These are phyloP conservation scores for Mollisia scopiformis DNA, from an alignment of 2,329 filamentous ascomycete genomes.

Conservation along the genomic window DNA sequence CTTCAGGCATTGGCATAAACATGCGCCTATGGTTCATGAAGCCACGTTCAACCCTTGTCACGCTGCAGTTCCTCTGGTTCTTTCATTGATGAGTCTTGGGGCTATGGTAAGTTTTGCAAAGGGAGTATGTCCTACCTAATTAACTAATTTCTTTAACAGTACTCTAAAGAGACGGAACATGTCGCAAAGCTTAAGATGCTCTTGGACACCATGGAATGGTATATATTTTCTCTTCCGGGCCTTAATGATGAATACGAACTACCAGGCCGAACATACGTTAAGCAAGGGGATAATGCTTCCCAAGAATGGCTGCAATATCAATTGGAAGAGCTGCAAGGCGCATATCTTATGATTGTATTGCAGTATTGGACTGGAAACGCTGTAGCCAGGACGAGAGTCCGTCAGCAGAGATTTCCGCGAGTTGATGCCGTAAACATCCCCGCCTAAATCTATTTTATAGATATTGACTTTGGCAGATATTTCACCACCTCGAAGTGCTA, in stretches of 20 bases:
- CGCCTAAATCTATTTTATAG: too few relatives aligned
- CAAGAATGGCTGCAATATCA: slow-evolving; percentile 36
- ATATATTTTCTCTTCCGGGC: slow-evolving; percentile 32
- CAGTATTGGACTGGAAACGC: slow-evolving; percentile 37
- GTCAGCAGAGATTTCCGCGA: slow-evolving; percentile 34
- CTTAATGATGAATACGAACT: slow-evolving; percentile 34
- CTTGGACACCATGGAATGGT: slow-evolving; percentile 33
- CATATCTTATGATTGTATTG: slow-evolving; percentile 35
- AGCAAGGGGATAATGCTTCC: slow-evolving; percentile 25
- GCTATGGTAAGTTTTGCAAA: slow-evolving; percentile 30
- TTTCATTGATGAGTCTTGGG: slow-evolving; percentile 35
- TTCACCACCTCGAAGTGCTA: slow-evolving; percentile 30
- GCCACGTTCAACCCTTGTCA: slow-evolving; percentile 34
- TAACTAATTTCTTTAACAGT: slow-evolving; percentile 23
- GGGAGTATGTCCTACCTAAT: not conserved
- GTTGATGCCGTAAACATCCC: slow-evolving; percentile 30
- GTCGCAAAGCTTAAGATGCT: slow-evolving; percentile 28
- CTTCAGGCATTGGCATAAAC: slow-evolving; percentile 38
- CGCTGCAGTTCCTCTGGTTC: slow-evolving; percentile 34
- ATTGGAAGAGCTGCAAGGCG: slow-evolving; percentile 36
- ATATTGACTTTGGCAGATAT: slow-evolving; percentile 27
- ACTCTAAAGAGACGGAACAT: slow-evolving; percentile 29
- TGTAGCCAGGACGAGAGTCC: slow-evolving; percentile 31
- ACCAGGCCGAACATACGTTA: slow-evolving; percentile 30
- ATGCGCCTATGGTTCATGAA: slow-evolving; percentile 37